Base-by-base conservation (phyloP, 805 yeast species). In the Wickerhamiella sorbophila region DNA sequence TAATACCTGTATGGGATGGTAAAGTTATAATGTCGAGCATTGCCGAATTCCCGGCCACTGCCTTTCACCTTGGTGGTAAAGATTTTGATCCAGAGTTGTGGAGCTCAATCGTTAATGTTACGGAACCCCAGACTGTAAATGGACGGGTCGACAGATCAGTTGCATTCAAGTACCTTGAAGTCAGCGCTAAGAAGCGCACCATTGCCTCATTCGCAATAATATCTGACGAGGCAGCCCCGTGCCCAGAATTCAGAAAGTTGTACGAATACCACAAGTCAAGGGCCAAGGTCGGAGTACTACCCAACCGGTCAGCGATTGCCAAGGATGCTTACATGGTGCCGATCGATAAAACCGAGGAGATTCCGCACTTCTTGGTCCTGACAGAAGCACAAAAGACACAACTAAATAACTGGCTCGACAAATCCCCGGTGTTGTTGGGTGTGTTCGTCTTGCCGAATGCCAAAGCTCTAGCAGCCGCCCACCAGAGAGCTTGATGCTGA, bases 291-390 rank as follows among this genome's bases (percentile, higher is more conserved):
- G 87, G 85, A 1, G 85, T 78, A 15, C 61, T 79, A 36, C 68
- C 72, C 10, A 64, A 62, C 16, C 63, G 64, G 40, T 71, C 74
- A 1, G 46, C 56, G 6, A 64, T 66, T 49, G 77, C 76, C 32
- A 78, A 77, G 51, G 87, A 79, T 57, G 69, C 79, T 6, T 79
- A 79, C 54, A 47, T 79, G 41, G 57, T 77, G 22, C 68, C 77
- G 1, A 42, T 70, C 6, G 47, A 36, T 4, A 40, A 51, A 1
- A 42, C 39, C 24, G 36, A 33, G 15, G 36, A 17, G 8, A 19
- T 33, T 17, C 36, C 36, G 4, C 24, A 17, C 10, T 33, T 16
- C 24, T 20, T 33, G 15, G 21, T 14, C 8, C 19, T 33, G 24
- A 12, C 14, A 9, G 24, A 17, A 16, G 16, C 6, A 15, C 24